Percentiles rank a stretch among this genome's conserved stretches.
phyloP scores from a whole-genome alignment of 805 yeast species.

The Kazachstania kunashirensis region DNA sequence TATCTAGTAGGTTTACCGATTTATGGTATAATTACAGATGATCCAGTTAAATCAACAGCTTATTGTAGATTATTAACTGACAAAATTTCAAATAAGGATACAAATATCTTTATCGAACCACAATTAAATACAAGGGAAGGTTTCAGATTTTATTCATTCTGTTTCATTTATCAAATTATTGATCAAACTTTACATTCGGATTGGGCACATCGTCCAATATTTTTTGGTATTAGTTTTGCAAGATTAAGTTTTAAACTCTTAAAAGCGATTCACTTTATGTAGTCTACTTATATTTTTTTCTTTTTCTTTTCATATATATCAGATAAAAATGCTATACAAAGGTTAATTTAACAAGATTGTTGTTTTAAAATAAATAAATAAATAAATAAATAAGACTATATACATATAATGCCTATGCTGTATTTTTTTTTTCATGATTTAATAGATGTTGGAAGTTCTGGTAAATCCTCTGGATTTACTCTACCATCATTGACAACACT shows the following conservation, averaged over 20 bases:
- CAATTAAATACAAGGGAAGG: conserved; percentile 15
- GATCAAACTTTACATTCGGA: conserved; percentile 14
- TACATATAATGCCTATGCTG: no score
- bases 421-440: no score
- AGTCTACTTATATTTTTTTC: background rate
- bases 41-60: conserved; percentile 18
- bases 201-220: conserved; percentile 20
- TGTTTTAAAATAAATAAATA: conserved; percentile 2
- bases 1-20: conserved; percentile 23
- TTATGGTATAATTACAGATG: conserved; percentile 26
- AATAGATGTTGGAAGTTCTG: conserved; percentile 4
- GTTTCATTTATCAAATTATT: conserved; percentile 13
- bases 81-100: background rate
- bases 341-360: background rate
- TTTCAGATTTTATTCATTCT: conserved; percentile 17
- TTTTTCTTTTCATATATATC: background rate
- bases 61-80: conserved; percentile 5
- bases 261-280: conserved; percentile 9
- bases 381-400: conserved; percentile 1
- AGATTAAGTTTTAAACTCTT: conserved; percentile 13
- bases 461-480: conserved; percentile 2
- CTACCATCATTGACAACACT: background rate
- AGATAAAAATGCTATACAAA: no score
- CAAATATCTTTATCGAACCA: conserved; percentile 13
- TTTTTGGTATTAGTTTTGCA: conserved; percentile 18